phyloP scores from a whole-genome alignment of 2,329 filamentous ascomycete genomes.

The Diaporthe ampelina region DNA sequence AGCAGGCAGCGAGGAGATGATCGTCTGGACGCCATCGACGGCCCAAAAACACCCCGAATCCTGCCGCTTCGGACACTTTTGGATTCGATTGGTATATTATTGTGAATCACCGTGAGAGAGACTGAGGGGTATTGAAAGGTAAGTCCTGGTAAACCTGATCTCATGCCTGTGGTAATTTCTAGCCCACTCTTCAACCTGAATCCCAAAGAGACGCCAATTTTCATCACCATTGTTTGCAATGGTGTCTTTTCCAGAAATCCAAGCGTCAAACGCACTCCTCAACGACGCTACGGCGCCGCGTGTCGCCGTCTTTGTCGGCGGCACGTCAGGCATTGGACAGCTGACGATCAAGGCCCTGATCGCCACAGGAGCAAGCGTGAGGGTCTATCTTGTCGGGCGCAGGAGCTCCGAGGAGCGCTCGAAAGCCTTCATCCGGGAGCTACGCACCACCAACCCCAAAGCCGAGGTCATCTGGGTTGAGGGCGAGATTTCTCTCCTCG shows the following conservation, averaged over 20 bases:
- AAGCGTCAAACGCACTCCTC: slow-evolving; percentile 56
- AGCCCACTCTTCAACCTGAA: too few relatives aligned
- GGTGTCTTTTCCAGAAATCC: slow-evolving; percentile 54
- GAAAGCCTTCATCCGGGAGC: slow-evolving; percentile 52
- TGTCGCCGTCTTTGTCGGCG: slow-evolving; percentile 60
- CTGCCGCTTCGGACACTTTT: slow-evolving; percentile 24
- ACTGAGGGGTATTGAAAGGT: neutral
- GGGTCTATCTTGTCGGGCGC: slow-evolving; percentile 60
- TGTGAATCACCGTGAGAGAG: neutral
- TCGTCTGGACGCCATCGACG: neutral
- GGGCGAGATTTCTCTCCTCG: slow-evolving; percentile 54
- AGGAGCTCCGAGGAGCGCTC: slow-evolving; percentile 50
- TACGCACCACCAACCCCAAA: slow-evolving; percentile 53
- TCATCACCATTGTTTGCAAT: slow-evolving; percentile 42
- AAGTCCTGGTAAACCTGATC: neutral
- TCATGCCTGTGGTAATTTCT: too few relatives aligned
- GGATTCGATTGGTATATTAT: neutral
- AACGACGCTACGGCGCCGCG: slow-evolving; percentile 53
- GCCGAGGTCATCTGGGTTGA: slow-evolving; percentile 59
- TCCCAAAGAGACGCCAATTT: neutral
- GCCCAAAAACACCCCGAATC: slow-evolving; percentile 21
- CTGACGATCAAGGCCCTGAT: slow-evolving; percentile 55
- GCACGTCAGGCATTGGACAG: slow-evolving; percentile 62
- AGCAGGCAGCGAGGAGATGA: neutral
- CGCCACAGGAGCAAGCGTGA: slow-evolving; percentile 50